phyloP scores from a whole-genome alignment of 345 rosid genomes.

The Salix viminalis region DNA sequence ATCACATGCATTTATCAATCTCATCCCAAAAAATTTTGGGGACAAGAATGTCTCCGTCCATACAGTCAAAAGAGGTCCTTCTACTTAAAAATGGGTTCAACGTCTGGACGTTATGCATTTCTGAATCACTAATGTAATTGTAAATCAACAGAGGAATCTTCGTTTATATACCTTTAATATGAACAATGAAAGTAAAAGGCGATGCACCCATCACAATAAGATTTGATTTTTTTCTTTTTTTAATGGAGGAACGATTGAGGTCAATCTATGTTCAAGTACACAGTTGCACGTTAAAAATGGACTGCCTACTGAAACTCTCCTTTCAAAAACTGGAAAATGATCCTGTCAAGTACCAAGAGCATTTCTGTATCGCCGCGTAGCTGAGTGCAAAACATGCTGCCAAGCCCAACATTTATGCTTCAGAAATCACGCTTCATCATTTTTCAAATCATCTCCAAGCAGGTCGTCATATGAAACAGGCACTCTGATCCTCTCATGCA shows the following conservation, averaged over 20 bases:
- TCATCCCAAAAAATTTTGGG: neutral
- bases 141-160: neutral
- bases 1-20: neutral
- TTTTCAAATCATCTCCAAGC: constrained; percentile 27
- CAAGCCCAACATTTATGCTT: neutral
- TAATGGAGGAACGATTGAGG: neutral
- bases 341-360: neutral
- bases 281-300: neutral
- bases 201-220: neutral
- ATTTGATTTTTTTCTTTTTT: too few species aligned
- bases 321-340: neutral
- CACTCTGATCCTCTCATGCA: constrained; percentile 74
- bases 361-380: neutral
- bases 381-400: neutral
- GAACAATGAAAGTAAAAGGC: neutral
- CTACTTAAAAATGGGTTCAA: neutral
- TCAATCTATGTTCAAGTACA: neutral
- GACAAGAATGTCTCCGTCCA: neutral
- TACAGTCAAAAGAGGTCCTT: neutral
- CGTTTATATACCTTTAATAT: neutral
- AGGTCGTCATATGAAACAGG: constrained; percentile 86
- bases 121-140: too few species aligned
- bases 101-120: neutral
- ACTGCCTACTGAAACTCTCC: neutral
- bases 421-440: neutral